These are phyloP conservation scores for Termitomyces sp. DNA, from an alignment of 768 basidiomycete genomes.

Conservation along the genomic window DNA sequence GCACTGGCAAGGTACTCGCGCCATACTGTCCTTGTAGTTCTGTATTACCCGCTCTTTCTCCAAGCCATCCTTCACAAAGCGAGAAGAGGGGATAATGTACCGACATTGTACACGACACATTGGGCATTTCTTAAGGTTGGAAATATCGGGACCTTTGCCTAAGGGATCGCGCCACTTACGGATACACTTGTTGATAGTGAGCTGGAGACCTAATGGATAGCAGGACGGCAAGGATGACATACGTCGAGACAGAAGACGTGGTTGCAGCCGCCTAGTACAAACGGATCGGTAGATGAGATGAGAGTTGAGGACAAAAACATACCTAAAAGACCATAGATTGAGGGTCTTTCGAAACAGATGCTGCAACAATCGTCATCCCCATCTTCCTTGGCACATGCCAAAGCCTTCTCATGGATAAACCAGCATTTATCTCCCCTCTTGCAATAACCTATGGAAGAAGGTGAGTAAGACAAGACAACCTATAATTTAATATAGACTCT, in stretches of 20 bases:
- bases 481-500: background rate
- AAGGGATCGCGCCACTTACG: slow-evolving; percentile 69
- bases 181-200: slow-evolving; percentile 51
- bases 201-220: background rate
- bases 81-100: slow-evolving; percentile 72
- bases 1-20: slow-evolving; percentile 61
- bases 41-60: slow-evolving; percentile 47
- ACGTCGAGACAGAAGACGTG: slow-evolving; percentile 77
- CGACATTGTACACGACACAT: slow-evolving; percentile 65
- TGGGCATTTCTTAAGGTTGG: slow-evolving; percentile 72
- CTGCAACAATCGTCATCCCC: slow-evolving; percentile 54
- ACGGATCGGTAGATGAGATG: background rate
- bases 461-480: background rate
- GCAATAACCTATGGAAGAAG: slow-evolving; percentile 53
- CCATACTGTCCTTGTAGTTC: slow-evolving; percentile 71
- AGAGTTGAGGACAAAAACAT: slow-evolving; percentile 13
- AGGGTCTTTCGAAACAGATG: slow-evolving; percentile 73
- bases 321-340: slow-evolving; percentile 67
- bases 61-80: slow-evolving; percentile 52
- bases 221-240: slow-evolving; percentile 15
- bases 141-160: slow-evolving; percentile 45
- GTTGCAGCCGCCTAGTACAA: slow-evolving; percentile 54
- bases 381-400: slow-evolving; percentile 17
- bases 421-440: slow-evolving; percentile 66
- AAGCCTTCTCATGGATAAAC: slow-evolving; percentile 52